These are phyloP conservation scores for Epichloe brachyelytri DNA, from an alignment of 2,329 filamentous ascomycete genomes.

Conservation along the genomic window DNA sequence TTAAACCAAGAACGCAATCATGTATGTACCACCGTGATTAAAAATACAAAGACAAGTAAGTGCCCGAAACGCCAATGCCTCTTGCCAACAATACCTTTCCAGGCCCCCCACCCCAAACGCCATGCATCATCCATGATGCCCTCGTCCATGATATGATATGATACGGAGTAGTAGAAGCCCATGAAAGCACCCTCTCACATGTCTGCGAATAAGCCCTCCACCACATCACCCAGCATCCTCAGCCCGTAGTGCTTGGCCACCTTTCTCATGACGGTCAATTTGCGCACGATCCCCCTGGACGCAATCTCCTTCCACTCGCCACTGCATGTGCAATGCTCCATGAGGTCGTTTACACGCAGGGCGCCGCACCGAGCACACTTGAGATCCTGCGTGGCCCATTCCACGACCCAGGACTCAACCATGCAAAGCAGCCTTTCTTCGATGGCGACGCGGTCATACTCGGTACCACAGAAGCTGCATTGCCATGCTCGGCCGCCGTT, in stretches of 20 bases:
- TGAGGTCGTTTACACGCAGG: slow-evolving; percentile 78
- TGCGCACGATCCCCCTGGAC: slow-evolving; percentile 49
- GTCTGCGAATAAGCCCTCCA: slow-evolving; percentile 45
- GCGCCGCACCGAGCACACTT: slow-evolving; percentile 63
- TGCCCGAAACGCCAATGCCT: too few species aligned
- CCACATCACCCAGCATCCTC: slow-evolving; percentile 66
- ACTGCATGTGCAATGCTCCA: slow-evolving; percentile 91
- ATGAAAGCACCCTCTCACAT: slow-evolving; percentile 19
- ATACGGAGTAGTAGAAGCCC: too few species aligned
- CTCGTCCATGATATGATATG: too few species aligned
- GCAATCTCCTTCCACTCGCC: slow-evolving; percentile 71
- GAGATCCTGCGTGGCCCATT: slow-evolving; percentile 83
- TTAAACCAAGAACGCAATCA: too few species aligned
- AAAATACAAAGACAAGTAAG: too few species aligned
- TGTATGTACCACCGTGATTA: too few species aligned
- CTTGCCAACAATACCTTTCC: too few species aligned
- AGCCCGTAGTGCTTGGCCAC: slow-evolving; percentile 72
- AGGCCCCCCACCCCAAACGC: too few species aligned
- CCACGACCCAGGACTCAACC: slow-evolving; percentile 60
- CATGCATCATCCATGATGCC: too few species aligned
- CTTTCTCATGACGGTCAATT: slow-evolving; percentile 55
- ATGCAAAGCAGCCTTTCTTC: slow-evolving; percentile 72
- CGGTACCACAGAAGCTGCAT: slow-evolving; percentile 62
- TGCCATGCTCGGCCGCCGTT: slow-evolving; percentile 45
- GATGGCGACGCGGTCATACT: slow-evolving; percentile 66